Base-by-base conservation (phyloP, 164 flowering plant species). In the Sedum album region DNA sequence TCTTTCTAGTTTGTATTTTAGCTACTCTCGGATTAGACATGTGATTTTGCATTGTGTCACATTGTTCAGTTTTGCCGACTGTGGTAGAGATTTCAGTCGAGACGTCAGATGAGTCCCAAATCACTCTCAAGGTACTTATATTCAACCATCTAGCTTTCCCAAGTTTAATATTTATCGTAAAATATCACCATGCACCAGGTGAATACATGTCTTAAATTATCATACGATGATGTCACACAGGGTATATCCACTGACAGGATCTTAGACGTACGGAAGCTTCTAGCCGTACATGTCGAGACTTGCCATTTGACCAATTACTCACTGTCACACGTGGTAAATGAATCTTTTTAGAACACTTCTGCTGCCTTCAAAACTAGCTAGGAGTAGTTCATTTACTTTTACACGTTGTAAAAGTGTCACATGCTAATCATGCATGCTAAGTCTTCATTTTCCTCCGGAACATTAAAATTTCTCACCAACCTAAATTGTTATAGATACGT, bases 231-330 rank as follows among this genome's bases (percentile, higher is more conserved):
- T 17, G 25, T 20, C n/a, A n/a, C 23, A 53, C 60, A 92, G 96
- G 98, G 94, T 6, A 92, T 92, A 69, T 92, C 98, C 21, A 92
- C 98, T 69, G 98, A 92, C 84, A 89, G 77, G 84, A 86, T 92
- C 68, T 68, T 89, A 46, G 98, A 92, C 68, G 86, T 92, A 41
- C 78, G 86, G 71, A 89, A 84, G 76, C 86, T 92, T 35, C 72
- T 89, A 49, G 83, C 81, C 1, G 91, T 88, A 39, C 87, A 89
- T 31, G 87, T 88, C 18, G 90, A 88, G 70, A 88, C 98, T 11
- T 89, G 96, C 67, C 96, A 92, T 73, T 70, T 88, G 76, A 92
- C 94, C 71, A 89, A 86, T 75, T 87, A 82, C 81, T 84, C 93
- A n/a, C 67, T 92, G 5, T 82, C 91, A 48, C 98, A 92, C 61